Percentiles rank a stretch among this genome's conserved stretches.
These are phyloP conservation scores for Lenzites betulinus DNA, from an alignment of 768 basidiomycete species.

Conservation along the genomic window DNA sequence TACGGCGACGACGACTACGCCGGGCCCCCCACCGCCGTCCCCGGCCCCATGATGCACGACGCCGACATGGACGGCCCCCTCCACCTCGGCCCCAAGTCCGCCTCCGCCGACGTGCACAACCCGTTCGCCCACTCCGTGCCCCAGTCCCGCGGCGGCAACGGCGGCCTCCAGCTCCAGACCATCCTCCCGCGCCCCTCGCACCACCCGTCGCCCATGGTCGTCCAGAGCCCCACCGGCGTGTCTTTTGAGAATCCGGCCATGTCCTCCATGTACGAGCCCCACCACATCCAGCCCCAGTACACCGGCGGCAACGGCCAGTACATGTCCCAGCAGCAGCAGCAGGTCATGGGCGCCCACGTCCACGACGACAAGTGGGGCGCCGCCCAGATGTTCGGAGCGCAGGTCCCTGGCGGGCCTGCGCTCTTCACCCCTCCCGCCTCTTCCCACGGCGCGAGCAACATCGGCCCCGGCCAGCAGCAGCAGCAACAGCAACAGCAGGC, in stretches of 20 bases:
- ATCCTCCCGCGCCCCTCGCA: conserved; percentile 32
- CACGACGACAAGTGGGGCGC: conserved; percentile 37
- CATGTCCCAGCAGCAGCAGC: conserved; percentile 18
- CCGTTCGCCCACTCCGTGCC: conserved; percentile 40
- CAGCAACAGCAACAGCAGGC: conserved; percentile 26
- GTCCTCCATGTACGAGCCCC: conserved; percentile 45
- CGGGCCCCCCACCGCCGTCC: conserved; percentile 24
- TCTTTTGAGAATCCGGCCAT: conserved; percentile 58
- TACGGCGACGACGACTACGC: conserved; percentile 44
- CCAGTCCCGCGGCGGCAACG: neutral
- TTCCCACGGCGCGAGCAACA: conserved; percentile 36
- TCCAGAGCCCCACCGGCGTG: conserved; percentile 42
- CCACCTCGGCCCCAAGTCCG: conserved; percentile 34
- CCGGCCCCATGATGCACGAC: conserved; percentile 25
- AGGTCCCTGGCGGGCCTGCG: conserved; percentile 32
- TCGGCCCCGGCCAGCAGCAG: conserved; percentile 32
- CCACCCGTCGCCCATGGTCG: conserved; percentile 43
- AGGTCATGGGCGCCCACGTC: conserved; percentile 23
- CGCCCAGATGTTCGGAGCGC: conserved; percentile 24
- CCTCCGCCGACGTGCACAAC: conserved; percentile 30
- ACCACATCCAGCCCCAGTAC: conserved; percentile 33
- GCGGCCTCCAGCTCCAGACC: conserved; percentile 35
- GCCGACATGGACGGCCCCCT: conserved; percentile 24
- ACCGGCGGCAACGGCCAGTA: conserved; percentile 19
- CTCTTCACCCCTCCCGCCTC: conserved; percentile 47